These are phyloP conservation scores for Naganishia sp. DNA, from an alignment of 1,284 basidiomycete species.

Conservation along the genomic window DNA sequence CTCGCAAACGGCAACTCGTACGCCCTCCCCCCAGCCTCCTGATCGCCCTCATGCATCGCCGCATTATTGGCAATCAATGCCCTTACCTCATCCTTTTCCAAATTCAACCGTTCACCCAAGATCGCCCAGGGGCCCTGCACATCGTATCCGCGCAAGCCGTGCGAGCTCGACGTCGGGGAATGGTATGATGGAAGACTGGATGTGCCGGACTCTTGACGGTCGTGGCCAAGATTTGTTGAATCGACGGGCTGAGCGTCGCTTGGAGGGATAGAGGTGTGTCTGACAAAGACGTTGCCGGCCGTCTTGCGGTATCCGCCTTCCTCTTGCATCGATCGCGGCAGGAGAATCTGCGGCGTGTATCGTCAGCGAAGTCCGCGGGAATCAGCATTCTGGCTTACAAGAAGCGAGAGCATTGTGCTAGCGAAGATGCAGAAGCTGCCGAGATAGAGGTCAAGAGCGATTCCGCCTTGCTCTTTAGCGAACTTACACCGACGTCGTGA, in stretches of 20 bases:
- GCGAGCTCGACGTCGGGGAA: not conserved
- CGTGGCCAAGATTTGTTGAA: too few species aligned
- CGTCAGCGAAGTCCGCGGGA: not conserved
- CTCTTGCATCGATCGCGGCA: constrained; percentile 44
- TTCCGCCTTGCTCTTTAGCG: too few species aligned
- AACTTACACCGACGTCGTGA: constrained; percentile 33
- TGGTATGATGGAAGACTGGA: constrained; percentile 5
- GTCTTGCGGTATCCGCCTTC: constrained; percentile 23
- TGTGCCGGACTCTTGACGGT: not conserved
- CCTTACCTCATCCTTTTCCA: constrained; percentile 36
- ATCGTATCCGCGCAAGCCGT: not conserved
- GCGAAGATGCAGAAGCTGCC: constrained; percentile 37
- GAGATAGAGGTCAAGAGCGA: not conserved
- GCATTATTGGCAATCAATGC: constrained; percentile 32
- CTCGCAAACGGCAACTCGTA: constrained; percentile 10
- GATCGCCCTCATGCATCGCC: constrained; percentile 13
- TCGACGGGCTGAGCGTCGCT: not conserved
- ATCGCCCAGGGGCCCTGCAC: constrained; percentile 36
- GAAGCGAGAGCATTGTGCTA: constrained; percentile 39
- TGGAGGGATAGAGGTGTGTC: constrained; percentile 16
- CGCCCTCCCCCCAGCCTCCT: not conserved
- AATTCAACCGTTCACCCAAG: constrained; percentile 41
- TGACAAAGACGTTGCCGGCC: constrained; percentile 30
- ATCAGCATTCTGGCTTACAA: constrained; percentile 34
- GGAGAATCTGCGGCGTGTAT: constrained; percentile 35